A percentile compares a stretch with the other conserved stretches of the same genome.
Evolutionary conservation across 176 grass and related monocot species (phyloP).

Genomic region (Rhynchospora pubera): DNA sequence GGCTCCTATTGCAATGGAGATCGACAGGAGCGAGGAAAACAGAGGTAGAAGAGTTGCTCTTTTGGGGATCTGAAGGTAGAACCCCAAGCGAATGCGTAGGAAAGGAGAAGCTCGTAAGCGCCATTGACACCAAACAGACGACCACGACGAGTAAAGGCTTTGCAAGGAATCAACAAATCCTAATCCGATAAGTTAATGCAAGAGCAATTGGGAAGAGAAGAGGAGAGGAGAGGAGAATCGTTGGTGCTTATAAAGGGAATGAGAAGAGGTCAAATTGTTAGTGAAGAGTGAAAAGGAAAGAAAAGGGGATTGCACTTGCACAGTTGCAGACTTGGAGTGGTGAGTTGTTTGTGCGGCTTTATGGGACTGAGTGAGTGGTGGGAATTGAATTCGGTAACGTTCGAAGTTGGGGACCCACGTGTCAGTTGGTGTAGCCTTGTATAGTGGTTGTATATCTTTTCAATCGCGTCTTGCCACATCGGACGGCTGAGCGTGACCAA

Average conservation of each 20-base stretch:
- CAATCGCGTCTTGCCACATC: conserved; percentile 10
- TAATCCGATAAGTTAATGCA: too few relatives aligned
- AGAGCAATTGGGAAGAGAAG: not conserved
- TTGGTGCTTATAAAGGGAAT: not conserved
- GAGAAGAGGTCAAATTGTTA: not conserved
- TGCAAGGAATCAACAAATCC: not conserved
- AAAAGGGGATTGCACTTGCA: too few relatives aligned
- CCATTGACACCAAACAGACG: conserved; percentile 40
- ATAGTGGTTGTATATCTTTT: not conserved
- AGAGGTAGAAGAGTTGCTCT: not conserved
- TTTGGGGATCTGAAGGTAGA: conserved; percentile 32
- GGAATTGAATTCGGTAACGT: conserved; percentile 27
- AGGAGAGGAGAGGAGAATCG: not conserved
- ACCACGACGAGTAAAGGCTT: not conserved
- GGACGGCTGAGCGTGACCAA: conserved; percentile 11
- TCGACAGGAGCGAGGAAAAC: conserved; percentile 26
- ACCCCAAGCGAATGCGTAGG: conserved; percentile 30
- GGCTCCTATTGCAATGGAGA: conserved; percentile 37
- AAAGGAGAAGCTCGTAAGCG: conserved; percentile 53
- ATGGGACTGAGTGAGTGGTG: conserved; percentile 34
- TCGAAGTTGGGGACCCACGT: not conserved
- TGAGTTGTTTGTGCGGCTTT: not conserved
- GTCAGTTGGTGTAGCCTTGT: not conserved
- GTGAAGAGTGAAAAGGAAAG: conserved; percentile 1
- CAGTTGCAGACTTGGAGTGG: too few relatives aligned